phyloP scores from a whole-genome alignment of 23 red algal genomes.

The Gracilaria domingensis region DNA sequence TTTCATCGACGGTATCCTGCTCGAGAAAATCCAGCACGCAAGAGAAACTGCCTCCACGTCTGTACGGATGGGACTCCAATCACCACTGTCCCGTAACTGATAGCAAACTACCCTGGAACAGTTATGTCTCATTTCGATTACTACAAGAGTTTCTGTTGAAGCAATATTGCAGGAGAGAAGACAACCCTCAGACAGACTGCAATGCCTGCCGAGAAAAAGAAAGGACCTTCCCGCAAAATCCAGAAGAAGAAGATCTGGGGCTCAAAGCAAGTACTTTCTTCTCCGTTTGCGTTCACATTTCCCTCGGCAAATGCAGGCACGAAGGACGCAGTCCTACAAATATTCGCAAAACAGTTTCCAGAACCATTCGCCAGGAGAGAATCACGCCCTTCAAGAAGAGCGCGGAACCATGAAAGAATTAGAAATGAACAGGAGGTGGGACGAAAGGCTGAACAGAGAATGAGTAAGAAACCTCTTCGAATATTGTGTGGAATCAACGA shows the following conservation, averaged over 20 bases:
- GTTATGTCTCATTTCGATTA: no score
- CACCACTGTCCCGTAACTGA: no score
- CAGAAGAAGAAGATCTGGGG: slow-evolving; percentile 69
- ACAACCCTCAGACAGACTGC: no score
- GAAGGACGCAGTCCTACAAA: slow-evolving; percentile 7
- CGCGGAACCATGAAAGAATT: neutral
- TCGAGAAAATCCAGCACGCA: no score
- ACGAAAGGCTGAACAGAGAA: neutral
- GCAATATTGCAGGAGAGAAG: neutral
- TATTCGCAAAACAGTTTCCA: slow-evolving; percentile 38
- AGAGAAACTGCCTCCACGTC: no score
- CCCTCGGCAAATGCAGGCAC: slow-evolving; percentile 20
- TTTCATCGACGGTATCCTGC: no score
- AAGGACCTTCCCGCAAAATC: neutral
- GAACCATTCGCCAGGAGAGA: slow-evolving; percentile 38
- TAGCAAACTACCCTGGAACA: no score
- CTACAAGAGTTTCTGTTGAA: no score
- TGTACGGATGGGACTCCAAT: no score
- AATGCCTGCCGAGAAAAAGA: neutral
- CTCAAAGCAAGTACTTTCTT: slow-evolving; percentile 65
- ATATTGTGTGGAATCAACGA: slow-evolving; percentile 63
- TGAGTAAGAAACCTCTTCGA: slow-evolving; percentile 26
- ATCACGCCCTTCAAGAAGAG: slow-evolving; percentile 3
- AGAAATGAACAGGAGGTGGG: neutral
- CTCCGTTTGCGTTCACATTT: slow-evolving; percentile 56